phyloP scores from a whole-genome alignment of 345 rosid genomes.

The Carallia brachiata region DNA sequence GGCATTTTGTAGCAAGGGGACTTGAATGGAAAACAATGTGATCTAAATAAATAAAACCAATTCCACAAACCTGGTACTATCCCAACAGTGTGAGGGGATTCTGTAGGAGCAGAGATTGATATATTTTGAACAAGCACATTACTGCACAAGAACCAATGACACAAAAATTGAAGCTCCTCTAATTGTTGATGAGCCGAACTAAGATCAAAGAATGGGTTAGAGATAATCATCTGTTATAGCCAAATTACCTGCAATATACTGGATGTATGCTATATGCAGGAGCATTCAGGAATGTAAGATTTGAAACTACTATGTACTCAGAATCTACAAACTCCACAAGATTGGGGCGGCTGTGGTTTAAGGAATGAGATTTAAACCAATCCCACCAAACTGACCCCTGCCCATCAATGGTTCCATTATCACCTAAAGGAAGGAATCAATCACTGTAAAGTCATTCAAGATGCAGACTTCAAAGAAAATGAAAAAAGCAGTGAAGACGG shows the following conservation, averaged over 20 bases:
- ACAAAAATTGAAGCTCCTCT: conserved; percentile 2
- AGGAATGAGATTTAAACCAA: conserved; percentile 53
- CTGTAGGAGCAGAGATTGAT: conserved; percentile 50
- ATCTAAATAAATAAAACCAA: background rate
- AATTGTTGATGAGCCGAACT: background rate
- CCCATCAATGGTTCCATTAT: conserved; percentile 86
- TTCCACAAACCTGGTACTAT: conserved; percentile 69
- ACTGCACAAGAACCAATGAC: conserved; percentile 37
- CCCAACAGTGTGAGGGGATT: conserved; percentile 67
- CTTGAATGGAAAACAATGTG: background rate
- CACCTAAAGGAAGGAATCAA: conserved; percentile 43
- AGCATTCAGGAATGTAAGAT: conserved; percentile 76
- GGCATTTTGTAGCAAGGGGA: background rate
- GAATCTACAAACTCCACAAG: conserved; percentile 72
- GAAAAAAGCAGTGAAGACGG: background rate
- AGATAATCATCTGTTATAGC: background rate
- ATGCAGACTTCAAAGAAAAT: background rate
- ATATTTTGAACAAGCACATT: conserved; percentile 57
- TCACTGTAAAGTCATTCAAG: background rate
- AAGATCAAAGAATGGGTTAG: background rate
- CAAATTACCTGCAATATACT: conserved; percentile 72
- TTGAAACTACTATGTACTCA: conserved; percentile 61
- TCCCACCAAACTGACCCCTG: conserved; percentile 94
- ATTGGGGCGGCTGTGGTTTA: conserved; percentile 89
- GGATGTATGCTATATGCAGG: conserved; percentile 85